Percentiles rank a stretch among this genome's conserved stretches.
Conservation (phyloP, 768 basidiomycete species). For the Suillus decipiens region DNA sequence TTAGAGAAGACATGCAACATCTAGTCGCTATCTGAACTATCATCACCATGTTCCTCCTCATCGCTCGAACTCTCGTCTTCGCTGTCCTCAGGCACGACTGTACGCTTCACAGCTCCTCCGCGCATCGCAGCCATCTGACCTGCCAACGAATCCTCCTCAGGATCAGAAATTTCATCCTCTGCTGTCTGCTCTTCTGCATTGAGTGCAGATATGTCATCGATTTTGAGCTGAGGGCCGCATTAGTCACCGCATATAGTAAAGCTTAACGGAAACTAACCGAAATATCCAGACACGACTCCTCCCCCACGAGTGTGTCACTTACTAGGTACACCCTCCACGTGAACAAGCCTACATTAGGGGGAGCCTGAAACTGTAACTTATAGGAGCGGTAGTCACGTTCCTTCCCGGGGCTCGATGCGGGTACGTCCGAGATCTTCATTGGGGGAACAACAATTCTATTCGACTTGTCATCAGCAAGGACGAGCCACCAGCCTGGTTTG, state of each 20-base stretch:
- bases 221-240: conserved; percentile 62
- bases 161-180: conserved; percentile 97
- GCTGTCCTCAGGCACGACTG: conserved; percentile 43
- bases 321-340: conserved; percentile 87
- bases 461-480: conserved; percentile 85
- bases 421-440: conserved; percentile 77
- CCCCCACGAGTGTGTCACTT: conserved; percentile 88
- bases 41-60: conserved; percentile 52
- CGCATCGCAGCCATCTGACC: conserved; percentile 99
- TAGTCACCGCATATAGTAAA: conserved; percentile 1
- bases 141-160: conserved; percentile 93
- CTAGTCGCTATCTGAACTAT: conserved; percentile 50
- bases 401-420: conserved; percentile 51
- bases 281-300: conserved; percentile 71
- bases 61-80: conserved; percentile 53
- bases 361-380: conserved; percentile 95
- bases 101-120: conserved; percentile 81
- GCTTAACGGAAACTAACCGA: conserved; percentile 49
- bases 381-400: conserved; percentile 74
- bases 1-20: neutral
- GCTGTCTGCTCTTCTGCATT: conserved; percentile 56
- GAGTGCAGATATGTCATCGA: conserved; percentile 69
- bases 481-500: conserved; percentile 91
- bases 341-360: conserved; percentile 78
- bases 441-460: conserved; percentile 89